phyloP scores from a whole-genome alignment of 2,329 filamentous ascomycete genomes.

The Arthroderma sp. region DNA sequence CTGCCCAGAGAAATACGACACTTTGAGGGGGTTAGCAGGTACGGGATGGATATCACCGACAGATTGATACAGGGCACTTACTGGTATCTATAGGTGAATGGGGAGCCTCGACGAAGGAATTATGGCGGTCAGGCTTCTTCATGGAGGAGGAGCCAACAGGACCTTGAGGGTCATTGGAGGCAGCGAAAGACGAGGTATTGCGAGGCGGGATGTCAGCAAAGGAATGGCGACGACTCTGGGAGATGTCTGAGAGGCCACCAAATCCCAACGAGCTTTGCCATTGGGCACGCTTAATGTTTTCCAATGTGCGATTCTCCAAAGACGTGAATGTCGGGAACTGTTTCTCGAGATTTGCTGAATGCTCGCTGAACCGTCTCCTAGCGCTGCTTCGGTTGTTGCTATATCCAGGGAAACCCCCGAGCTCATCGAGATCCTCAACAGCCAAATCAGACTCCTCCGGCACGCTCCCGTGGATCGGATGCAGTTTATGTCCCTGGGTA shows the following conservation, averaged over 20 bases:
- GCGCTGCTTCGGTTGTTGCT: conserved; percentile 24
- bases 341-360: conserved; percentile 28
- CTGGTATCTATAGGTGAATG: background rate
- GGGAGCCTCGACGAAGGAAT: background rate
- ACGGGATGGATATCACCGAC: no score
- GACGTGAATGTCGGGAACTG: conserved; percentile 25
- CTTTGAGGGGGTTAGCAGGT: conserved; percentile 15
- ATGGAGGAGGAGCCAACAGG: background rate
- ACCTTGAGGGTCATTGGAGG: conserved; percentile 19
- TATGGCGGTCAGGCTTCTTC: background rate
- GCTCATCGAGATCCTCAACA: conserved; percentile 32
- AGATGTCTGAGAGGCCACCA: conserved; percentile 30
- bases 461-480: conserved; percentile 29
- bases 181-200: conserved; percentile 28
- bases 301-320: conserved; percentile 31
- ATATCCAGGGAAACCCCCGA: conserved; percentile 28
- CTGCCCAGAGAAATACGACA: conserved; percentile 30
- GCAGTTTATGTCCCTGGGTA: conserved; percentile 19
- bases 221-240: conserved; percentile 39
- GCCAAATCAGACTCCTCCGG: conserved; percentile 32
- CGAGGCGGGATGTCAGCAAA: conserved; percentile 39
- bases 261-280: conserved; percentile 40
- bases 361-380: conserved; percentile 33
- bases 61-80: no score
- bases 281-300: conserved; percentile 34